A percentile compares a stretch with the other conserved stretches of the same genome.
phyloP scores from a whole-genome alignment of 441 rosid species.

The Kokia cookei region DNA sequence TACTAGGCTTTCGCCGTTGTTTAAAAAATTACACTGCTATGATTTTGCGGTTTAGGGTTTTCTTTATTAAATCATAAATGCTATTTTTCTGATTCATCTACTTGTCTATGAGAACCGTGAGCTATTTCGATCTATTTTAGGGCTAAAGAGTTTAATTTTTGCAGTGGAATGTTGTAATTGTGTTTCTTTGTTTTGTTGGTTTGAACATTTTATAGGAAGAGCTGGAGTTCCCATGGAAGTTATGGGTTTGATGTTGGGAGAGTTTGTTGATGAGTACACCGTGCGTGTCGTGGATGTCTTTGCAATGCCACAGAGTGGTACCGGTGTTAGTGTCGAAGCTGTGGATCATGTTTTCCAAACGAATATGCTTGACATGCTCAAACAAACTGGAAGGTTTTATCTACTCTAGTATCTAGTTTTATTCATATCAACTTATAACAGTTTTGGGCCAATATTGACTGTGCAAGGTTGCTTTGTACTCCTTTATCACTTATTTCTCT shows the following conservation, averaged over 20 bases:
- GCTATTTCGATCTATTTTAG: not conserved
- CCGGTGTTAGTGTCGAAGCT: constrained; percentile 99
- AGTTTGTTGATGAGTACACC: constrained; percentile 95
- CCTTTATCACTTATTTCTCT: not conserved
- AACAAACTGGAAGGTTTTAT: constrained; percentile 89
- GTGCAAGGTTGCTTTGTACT: not conserved
- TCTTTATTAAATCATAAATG: not conserved
- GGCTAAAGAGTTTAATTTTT: not conserved
- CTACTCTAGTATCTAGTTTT: not conserved
- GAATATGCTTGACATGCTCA: constrained; percentile 98
- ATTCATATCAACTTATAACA: not conserved
- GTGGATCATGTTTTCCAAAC: constrained; percentile 98
- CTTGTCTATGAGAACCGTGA: not conserved
- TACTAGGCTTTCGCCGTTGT: not conserved
- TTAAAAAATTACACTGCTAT: not conserved
- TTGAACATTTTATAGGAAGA: constrained; percentile 46
- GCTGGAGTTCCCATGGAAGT: constrained; percentile 99
- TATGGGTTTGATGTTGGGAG: constrained; percentile 99
- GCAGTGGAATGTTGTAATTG: not conserved
- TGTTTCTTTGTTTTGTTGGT: not conserved
- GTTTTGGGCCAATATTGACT: not conserved
- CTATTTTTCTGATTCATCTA: not conserved
- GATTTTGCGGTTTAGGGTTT: not conserved
- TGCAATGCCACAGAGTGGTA: constrained; percentile 99
- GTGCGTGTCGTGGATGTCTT: constrained; percentile 96